Base-by-base conservation (phyloP, 768 basidiomycete species). In the Cyclocybe cylindracea region DNA sequence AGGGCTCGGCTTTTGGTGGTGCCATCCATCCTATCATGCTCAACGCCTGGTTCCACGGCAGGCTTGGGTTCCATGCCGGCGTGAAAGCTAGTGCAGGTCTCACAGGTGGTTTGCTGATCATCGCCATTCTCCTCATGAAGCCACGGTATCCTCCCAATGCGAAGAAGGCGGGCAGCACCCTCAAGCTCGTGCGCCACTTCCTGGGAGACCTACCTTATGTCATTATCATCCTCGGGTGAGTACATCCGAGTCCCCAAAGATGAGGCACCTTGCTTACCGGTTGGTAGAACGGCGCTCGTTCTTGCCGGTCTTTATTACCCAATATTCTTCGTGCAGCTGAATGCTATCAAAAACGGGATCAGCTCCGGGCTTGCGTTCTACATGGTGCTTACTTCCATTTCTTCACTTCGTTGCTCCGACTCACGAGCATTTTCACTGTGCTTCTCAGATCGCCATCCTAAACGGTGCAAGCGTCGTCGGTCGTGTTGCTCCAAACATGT, bases 21-120 rank as follows among this genome's bases (percentile, higher is more conserved):
- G 72, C 80, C 18, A 59, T 87, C 7, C 83, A 85, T 51, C 82
- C 84, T 2, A 83, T 86, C 57, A 76, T 86, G 71, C 69, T 89
- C 16, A 87, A 88, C 60, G 70, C 76, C 36, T 65, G 74, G 52
- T 76, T 79, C 51, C 66, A 78, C 49, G 74, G 76, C 3, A 57
- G 56, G 2, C 68, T 77, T 11, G 82, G 85, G 3, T 70, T 84
- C 76, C 83, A 68, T n/a, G 70, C 72, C 32, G 78, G 78, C 31
- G 78, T 78, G n/a, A 74, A 75, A 13, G 74, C 71, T 16, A 80
- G 77, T 43, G 79, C 78, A 10, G 77, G 66, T 6, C 55, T 82
- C 24, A 63, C 71, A 34, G 68, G 67, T 7, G 64, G 63, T 4
- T 48, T 77, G 5, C 66, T 80, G 14, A 19, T 75, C 11, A 53